These are phyloP conservation scores for Sarcomyxa edulis DNA, from an alignment of 768 basidiomycete species.

Conservation along the genomic window DNA sequence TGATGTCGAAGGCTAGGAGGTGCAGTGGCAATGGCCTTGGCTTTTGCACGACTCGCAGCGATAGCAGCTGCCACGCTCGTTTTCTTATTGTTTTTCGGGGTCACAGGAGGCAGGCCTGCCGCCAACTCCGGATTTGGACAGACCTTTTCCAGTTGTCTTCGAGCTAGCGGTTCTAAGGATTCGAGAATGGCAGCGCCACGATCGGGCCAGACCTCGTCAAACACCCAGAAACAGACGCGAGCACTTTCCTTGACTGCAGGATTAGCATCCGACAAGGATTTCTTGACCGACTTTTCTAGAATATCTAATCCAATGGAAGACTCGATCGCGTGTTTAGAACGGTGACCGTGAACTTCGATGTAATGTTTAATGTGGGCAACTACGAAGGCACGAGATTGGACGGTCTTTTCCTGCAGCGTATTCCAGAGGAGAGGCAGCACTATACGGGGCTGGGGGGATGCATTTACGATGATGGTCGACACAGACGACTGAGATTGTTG, in stretches of 20 bases:
- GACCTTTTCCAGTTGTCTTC: constrained; percentile 83
- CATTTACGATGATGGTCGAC: constrained; percentile 59
- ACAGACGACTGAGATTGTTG: constrained; percentile 79
- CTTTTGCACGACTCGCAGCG: constrained; percentile 86
- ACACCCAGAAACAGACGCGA: constrained; percentile 75
- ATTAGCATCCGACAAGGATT: constrained; percentile 72
- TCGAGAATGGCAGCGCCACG: constrained; percentile 60
- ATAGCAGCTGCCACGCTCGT: constrained; percentile 81
- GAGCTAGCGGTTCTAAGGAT: constrained; percentile 57
- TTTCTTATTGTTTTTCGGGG: constrained; percentile 64
- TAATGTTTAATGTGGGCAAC: constrained; percentile 71
- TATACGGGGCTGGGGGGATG: constrained; percentile 65
- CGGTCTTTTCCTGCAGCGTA: constrained; percentile 74
- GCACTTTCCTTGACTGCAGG: constrained; percentile 72
- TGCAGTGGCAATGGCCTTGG: constrained; percentile 76
- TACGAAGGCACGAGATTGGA: constrained; percentile 64
- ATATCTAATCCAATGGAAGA: constrained; percentile 59
- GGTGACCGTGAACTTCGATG: constrained; percentile 65
- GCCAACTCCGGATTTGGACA: constrained; percentile 59
- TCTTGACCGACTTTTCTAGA: constrained; percentile 71
- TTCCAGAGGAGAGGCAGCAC: constrained; percentile 65
- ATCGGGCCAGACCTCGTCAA: constrained; percentile 71
- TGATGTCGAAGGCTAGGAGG: constrained; percentile 79
- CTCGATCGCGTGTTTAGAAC: constrained; percentile 65
- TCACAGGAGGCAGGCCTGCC: constrained; percentile 35